These are phyloP conservation scores for Taphrina betulina DNA, from an alignment of 1,139 yeast species.

Conservation along the genomic window DNA sequence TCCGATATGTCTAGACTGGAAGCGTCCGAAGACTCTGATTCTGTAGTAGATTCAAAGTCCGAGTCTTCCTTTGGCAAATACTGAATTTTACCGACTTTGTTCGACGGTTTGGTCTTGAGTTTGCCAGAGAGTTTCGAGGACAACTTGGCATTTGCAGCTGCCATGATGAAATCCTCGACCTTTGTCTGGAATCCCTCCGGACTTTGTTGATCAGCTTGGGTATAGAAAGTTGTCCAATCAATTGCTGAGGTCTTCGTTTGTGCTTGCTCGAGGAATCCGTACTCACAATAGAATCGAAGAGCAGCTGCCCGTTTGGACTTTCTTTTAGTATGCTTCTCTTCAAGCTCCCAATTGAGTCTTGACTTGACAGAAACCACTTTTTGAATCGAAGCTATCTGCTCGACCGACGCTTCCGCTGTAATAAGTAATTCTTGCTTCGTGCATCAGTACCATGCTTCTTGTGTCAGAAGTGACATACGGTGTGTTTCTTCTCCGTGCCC, in stretches of 20 bases:
- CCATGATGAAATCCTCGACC: constrained; percentile 1
- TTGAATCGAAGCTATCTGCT: constrained; percentile 1
- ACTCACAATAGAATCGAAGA: constrained; percentile 7
- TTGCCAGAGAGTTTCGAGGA: not conserved
- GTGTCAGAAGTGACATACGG: not conserved
- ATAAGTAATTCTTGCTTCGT: constrained; percentile 6
- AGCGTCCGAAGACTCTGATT: not conserved
- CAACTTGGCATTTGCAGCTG: constrained; percentile 5
- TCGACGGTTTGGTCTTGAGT: not conserved
- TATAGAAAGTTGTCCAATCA: constrained; percentile 6
- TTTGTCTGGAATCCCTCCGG: constrained; percentile 9
- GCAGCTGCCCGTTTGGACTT: constrained; percentile 1
- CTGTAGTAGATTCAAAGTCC: not conserved
- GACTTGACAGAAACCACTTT: not conserved
- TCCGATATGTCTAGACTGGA: not conserved
- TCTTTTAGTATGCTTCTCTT: not conserved
- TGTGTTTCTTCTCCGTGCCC: not conserved
- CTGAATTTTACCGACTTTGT: not conserved
- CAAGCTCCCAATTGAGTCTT: not conserved
- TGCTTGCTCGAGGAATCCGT: constrained; percentile 11
- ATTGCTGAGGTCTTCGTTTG: constrained; percentile 6
- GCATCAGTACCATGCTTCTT: not conserved
- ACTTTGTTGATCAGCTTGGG: not conserved
- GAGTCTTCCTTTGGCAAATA: not conserved
- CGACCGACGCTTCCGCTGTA: constrained; percentile 9